phyloP scores from a whole-genome alignment of 345 rosid species.

The Lenwebbia sp. region DNA sequence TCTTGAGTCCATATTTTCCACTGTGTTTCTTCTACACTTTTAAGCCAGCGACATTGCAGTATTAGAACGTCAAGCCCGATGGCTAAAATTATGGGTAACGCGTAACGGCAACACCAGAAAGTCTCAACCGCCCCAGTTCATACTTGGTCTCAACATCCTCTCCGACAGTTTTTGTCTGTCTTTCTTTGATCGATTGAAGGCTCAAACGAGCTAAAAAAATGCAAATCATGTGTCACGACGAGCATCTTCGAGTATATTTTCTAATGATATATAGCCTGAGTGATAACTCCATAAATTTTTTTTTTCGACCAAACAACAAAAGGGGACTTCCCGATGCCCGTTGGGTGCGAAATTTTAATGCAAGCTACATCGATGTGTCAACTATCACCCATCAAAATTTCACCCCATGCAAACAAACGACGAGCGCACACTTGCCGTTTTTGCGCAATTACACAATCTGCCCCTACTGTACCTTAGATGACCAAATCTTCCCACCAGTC shows the following conservation, averaged over 20 bases:
- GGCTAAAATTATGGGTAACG: not conserved
- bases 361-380: no score
- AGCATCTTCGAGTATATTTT: not conserved
- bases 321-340: no score
- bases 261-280: not conserved
- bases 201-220: not conserved
- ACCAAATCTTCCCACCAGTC: no score
- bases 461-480: no score
- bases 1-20: not conserved
- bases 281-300: no score
- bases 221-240: not conserved
- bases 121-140: not conserved
- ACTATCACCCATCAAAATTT: no score
- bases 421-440: no score
- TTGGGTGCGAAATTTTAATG: no score
- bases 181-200: not conserved
- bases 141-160: not conserved
- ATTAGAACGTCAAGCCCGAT: not conserved
- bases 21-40: not conserved
- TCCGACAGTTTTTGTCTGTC: not conserved
- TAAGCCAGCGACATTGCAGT: not conserved
- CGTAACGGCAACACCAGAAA: not conserved
- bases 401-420: no score
- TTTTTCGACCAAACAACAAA: no score
- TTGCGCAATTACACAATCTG: no score